A percentile compares a stretch with the other conserved stretches of the same genome.
Conservation (phyloP, 2,329 filamentous ascomycete species). For the Aureobasidium subglaciale region DNA sequence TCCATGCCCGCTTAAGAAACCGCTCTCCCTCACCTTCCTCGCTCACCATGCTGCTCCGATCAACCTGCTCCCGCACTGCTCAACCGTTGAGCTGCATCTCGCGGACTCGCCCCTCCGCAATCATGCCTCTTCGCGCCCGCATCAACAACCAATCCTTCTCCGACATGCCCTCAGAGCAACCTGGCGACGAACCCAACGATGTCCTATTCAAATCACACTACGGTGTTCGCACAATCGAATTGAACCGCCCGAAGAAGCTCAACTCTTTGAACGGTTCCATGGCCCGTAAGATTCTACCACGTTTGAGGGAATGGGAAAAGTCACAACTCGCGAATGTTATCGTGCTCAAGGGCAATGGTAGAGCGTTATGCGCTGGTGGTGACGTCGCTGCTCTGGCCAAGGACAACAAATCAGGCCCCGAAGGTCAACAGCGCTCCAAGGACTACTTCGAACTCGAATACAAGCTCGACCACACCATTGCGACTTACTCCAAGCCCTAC, state of each 20-base stretch:
- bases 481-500: constrained; percentile 88
- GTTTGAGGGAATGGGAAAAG: constrained; percentile 84
- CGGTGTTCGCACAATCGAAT: constrained; percentile 83
- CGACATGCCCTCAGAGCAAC: constrained; percentile 31
- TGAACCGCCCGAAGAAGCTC: constrained; percentile 86
- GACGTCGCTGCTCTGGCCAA: constrained; percentile 75
- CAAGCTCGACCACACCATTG: constrained; percentile 89
- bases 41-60: constrained; percentile 40
- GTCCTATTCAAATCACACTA: constrained; percentile 86
- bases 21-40: neutral
- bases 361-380: constrained; percentile 86
- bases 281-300: constrained; percentile 86
- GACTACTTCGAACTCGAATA: constrained; percentile 95
- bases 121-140: constrained; percentile 74
- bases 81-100: constrained; percentile 29
- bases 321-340: constrained; percentile 90
- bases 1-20: constrained; percentile 12
- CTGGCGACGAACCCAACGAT: constrained; percentile 73
- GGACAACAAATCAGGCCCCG: constrained; percentile 59
- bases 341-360: constrained; percentile 82
- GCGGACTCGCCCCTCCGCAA: constrained; percentile 18
- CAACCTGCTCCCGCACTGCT: constrained; percentile 33
- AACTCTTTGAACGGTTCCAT: constrained; percentile 93
- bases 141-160: constrained; percentile 24
- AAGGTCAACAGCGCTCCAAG: constrained; percentile 66